Percentiles rank a stretch among this genome's conserved stretches.
Conservation (phyloP, 176 grass and related monocot species). For the Saccharum spontaneum region DNA sequence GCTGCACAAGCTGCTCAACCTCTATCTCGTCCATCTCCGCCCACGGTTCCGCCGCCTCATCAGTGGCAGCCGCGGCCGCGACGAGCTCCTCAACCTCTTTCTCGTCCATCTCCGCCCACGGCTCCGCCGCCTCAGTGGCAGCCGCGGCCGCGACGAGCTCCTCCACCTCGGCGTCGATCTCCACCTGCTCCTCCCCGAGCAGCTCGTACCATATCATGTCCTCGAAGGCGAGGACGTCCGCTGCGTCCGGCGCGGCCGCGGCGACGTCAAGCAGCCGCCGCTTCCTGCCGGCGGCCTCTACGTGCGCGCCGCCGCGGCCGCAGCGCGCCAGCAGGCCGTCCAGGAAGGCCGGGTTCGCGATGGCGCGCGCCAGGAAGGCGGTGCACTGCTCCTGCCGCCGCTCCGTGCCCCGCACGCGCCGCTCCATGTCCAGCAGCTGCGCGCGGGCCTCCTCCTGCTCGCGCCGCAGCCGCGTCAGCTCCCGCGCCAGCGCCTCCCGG, state of each 20-base stretch:
- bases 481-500: conserved; percentile 44
- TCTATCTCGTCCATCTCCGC: conserved; percentile 19
- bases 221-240: conserved; percentile 42
- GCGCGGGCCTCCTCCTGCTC: conserved; percentile 43
- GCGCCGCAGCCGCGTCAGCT: conserved; percentile 47
- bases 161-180: conserved; percentile 48
- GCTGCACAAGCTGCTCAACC: conserved; percentile 38
- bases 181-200: conserved; percentile 39
- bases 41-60: too few relatives aligned
- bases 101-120: conserved; percentile 31
- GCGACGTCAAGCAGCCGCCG: conserved; percentile 27
- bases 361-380: conserved; percentile 49
- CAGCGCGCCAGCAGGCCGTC: conserved; percentile 23
- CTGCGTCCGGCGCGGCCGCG: background rate
- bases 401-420: conserved; percentile 49
- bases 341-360: conserved; percentile 41
- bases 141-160: conserved; percentile 10
- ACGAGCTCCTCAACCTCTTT: too few relatives aligned
- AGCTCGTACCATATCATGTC: conserved; percentile 65
- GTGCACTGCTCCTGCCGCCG: conserved; percentile 52
- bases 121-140: too few relatives aligned
- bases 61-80: too few relatives aligned
- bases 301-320: background rate
- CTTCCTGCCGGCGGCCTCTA: conserved; percentile 33
- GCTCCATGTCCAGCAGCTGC: conserved; percentile 52